Evolutionary conservation across 176 grass and related monocot genomes (phyloP).

Genomic region (Oryza australiensis): DNA sequence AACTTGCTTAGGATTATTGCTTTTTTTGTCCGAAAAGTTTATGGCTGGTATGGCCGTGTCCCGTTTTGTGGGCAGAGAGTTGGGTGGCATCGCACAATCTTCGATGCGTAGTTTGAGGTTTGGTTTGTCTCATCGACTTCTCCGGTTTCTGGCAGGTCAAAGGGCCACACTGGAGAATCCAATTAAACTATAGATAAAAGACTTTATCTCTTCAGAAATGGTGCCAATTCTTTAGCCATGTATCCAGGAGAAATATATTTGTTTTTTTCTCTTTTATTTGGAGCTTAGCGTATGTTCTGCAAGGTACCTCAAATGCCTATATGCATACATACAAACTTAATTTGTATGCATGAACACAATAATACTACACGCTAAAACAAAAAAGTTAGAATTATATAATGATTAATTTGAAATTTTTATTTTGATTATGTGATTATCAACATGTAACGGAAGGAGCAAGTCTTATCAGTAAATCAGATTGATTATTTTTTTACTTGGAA

Average conservation of each 20-base stretch:
- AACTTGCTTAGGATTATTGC: not conserved
- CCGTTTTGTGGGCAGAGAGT: slow-evolving; percentile 5
- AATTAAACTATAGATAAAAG: not conserved
- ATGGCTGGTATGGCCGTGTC: not conserved
- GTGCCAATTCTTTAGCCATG: not conserved
- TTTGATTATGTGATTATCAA: too few relatives aligned
- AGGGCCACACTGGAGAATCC: not conserved
- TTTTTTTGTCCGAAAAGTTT: not conserved
- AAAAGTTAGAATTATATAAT: too few relatives aligned
- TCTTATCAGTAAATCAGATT: too few relatives aligned
- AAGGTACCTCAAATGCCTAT: too few relatives aligned
- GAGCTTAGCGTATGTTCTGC: not conserved
- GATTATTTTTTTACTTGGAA: too few relatives aligned
- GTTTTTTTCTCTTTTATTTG: not conserved
- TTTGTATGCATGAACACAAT: too few relatives aligned
- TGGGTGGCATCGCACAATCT: not conserved
- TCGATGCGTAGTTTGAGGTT: not conserved
- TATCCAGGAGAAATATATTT: not conserved
- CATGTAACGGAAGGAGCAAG: too few relatives aligned
- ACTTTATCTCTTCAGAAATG: slow-evolving; percentile 1
- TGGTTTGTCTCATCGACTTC: not conserved
- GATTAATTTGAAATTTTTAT: too few relatives aligned
- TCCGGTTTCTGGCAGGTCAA: not conserved
- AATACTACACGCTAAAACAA: too few relatives aligned
- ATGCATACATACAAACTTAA: too few relatives aligned